Conservation (phyloP, 495 filamentous ascomycete species). For the Lasiosphaeria hispida region DNA sequence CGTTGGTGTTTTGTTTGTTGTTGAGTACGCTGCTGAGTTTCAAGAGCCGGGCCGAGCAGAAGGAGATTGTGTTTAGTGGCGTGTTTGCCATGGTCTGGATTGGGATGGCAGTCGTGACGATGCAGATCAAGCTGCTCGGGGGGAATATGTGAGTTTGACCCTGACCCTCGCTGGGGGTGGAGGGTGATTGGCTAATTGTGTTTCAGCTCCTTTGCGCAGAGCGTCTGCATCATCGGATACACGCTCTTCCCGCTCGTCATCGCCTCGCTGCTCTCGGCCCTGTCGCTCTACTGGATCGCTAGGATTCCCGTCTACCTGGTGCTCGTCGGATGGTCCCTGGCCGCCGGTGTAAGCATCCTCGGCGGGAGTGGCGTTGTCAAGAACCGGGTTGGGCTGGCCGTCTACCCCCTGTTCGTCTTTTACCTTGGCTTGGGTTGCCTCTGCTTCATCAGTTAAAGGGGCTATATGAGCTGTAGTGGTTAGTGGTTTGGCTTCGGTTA, state of each 20-base stretch:
- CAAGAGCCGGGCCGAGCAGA: constrained; percentile 69
- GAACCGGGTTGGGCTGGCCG: constrained; percentile 91
- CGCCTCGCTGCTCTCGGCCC: constrained; percentile 81
- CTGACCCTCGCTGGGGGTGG: constrained; percentile 1
- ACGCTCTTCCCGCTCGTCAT: constrained; percentile 98
- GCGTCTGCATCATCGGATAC: constrained; percentile 96
- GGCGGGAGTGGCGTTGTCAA: constrained; percentile 92
- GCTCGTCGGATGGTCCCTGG: constrained; percentile 86
- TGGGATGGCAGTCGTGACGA: constrained; percentile 93
- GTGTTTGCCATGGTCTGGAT: constrained; percentile 97
- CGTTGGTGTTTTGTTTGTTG: constrained; percentile 85
- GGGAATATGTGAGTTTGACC: constrained; percentile 82
- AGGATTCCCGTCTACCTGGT: constrained; percentile 88
- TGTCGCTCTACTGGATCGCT: constrained; percentile 70
- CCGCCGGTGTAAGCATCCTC: constrained; percentile 92
- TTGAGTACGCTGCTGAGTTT: constrained; percentile 83
- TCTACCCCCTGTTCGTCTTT: constrained; percentile 95
- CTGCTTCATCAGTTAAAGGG: constrained; percentile 85
- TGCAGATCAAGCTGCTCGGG: constrained; percentile 95
- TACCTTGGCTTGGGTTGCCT: constrained; percentile 90
- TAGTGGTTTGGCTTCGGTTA: no score
- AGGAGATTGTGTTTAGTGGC: constrained; percentile 85
- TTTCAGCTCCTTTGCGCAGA: constrained; percentile 93
- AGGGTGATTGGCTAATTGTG: constrained; percentile 14
- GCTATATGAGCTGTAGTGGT: not conserved